Conservation (phyloP, 208 protist genomes). For the Trypanosoma caninum region DNA sequence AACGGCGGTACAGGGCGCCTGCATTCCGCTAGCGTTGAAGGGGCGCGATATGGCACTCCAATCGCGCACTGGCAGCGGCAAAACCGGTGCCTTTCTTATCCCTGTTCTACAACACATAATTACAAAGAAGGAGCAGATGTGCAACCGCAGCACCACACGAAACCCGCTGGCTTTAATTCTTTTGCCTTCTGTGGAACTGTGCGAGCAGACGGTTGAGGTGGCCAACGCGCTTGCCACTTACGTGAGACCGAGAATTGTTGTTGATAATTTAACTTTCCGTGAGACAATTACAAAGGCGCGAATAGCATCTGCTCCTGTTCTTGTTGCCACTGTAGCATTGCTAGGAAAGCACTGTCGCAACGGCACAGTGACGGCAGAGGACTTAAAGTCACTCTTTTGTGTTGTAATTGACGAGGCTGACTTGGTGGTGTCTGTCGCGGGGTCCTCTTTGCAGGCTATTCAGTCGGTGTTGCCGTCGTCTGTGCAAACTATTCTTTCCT, state of each 20-base stretch:
- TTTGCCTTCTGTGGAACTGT: constrained; percentile 95
- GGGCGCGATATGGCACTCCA: constrained; percentile 88
- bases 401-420: constrained; percentile 97
- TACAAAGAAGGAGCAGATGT: constrained; percentile 62
- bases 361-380: constrained; percentile 49
- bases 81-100: constrained; percentile 89
- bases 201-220: constrained; percentile 91
- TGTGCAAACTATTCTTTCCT: constrained; percentile 94
- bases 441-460: constrained; percentile 87
- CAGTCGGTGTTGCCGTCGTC: constrained; percentile 78
- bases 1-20: constrained; percentile 93
- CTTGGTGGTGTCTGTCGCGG: constrained; percentile 93
- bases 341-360: constrained; percentile 64
- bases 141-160: constrained; percentile 27
- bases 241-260: constrained; percentile 66
- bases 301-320: constrained; percentile 71
- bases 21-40: constrained; percentile 92
- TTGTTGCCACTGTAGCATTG: constrained; percentile 80
- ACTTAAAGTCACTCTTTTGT: constrained; percentile 60
- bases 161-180: constrained; percentile 92
- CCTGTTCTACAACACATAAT: constrained; percentile 84
- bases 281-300: constrained; percentile 56
- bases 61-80: constrained; percentile 85
- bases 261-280: constrained; percentile 79
- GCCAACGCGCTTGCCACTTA: constrained; percentile 67